Conservation (phyloP, 208 protist species). For the Acanthamoeba pearcei region DNA sequence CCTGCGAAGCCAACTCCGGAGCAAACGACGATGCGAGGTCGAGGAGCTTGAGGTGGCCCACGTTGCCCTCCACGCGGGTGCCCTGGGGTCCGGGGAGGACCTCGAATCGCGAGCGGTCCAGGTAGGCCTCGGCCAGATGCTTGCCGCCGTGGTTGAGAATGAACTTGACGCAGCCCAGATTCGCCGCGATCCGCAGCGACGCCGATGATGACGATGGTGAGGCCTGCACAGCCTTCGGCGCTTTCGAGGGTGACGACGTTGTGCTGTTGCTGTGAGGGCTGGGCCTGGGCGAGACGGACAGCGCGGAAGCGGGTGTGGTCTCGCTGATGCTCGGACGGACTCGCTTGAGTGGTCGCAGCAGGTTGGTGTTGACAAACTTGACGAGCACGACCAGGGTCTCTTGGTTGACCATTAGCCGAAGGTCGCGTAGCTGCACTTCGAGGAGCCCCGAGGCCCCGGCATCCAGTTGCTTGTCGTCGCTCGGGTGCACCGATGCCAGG, state of each 20-base stretch:
- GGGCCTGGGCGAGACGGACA: background rate
- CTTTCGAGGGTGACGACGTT: background rate
- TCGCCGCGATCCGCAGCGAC: background rate
- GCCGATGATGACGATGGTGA: background rate
- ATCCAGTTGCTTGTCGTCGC: background rate
- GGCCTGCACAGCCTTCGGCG: background rate
- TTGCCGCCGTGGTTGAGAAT: constrained; percentile 17
- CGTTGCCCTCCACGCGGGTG: constrained; percentile 27
- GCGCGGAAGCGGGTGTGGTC: background rate
- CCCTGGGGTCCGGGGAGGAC: background rate
- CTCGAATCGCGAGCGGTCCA: constrained; percentile 21
- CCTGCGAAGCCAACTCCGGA: background rate
- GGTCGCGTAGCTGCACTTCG: constrained; percentile 31
- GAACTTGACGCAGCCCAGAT: constrained; percentile 46
- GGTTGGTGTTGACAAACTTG: constrained; percentile 63
- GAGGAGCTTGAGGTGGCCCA: constrained; percentile 42
- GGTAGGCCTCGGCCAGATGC: constrained; percentile 35
- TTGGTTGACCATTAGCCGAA: constrained; percentile 56
- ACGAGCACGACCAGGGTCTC: constrained; percentile 38
- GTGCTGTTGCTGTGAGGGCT: background rate
- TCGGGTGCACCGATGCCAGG: background rate
- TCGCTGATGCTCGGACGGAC: background rate
- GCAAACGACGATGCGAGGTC: constrained; percentile 21
- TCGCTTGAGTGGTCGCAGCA: constrained; percentile 22
- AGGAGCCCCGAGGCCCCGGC: background rate